Evolutionary conservation across 192 early-diverging fungal species (phyloP).

Genomic region (Coemansia sp.): DNA sequence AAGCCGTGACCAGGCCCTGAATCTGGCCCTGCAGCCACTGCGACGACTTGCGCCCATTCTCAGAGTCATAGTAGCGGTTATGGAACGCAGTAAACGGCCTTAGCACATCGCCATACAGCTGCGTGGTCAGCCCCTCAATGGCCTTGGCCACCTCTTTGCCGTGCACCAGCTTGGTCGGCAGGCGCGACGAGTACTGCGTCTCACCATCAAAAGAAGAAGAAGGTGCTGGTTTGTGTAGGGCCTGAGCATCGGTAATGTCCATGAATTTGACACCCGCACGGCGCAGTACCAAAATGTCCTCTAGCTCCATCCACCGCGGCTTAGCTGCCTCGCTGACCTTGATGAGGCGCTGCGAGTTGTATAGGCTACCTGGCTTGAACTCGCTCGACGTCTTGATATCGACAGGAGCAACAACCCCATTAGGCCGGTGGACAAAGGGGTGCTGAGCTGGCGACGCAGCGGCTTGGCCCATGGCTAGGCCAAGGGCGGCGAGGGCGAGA

Average conservation of each 20-base stretch:
- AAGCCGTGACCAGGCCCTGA: conserved; percentile 42
- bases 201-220: not conserved
- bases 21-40: conserved; percentile 71
- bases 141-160: conserved; percentile 64
- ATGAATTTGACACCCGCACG: conserved; percentile 74
- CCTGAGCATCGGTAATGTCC: conserved; percentile 82
- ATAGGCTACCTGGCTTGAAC: conserved; percentile 38
- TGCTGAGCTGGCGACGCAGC: conserved; percentile 18
- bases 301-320: conserved; percentile 62
- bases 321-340: conserved; percentile 58
- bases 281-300: conserved; percentile 69
- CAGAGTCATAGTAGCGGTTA: conserved; percentile 88
- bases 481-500: conserved; percentile 17
- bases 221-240: conserved; percentile 32
- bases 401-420: not conserved
- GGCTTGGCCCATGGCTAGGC: conserved; percentile 12
- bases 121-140: conserved; percentile 64
- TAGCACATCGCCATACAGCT: conserved; percentile 70
- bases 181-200: conserved; percentile 18
- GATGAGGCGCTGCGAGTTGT: conserved; percentile 55
- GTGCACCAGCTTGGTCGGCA: conserved; percentile 62
- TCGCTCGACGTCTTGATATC: conserved; percentile 18
- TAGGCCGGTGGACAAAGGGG: conserved; percentile 5
- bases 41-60: conserved; percentile 67
- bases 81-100: conserved; percentile 79